phyloP scores from a whole-genome alignment of 805 yeast species.

The Wickerhamomyces canadensis region DNA sequence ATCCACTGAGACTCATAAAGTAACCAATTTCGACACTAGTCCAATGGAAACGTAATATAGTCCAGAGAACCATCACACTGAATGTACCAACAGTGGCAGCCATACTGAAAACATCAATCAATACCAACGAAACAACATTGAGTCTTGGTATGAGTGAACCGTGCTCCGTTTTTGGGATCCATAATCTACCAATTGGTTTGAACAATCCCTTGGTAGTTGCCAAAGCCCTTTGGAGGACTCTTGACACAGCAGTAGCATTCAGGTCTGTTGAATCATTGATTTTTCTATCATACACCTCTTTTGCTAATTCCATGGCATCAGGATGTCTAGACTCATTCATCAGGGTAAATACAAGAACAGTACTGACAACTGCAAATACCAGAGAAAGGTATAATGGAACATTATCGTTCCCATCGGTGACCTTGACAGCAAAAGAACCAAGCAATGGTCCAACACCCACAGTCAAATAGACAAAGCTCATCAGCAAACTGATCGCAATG shows the following conservation, averaged over 20 bases:
- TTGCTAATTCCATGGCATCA: slow-evolving; percentile 14
- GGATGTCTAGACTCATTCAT: slow-evolving; percentile 18
- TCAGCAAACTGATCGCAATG: slow-evolving; percentile 14
- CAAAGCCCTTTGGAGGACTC: too few species aligned
- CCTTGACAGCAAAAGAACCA: slow-evolving; percentile 17
- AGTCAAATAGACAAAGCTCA: slow-evolving; percentile 19
- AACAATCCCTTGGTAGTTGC: too few species aligned
- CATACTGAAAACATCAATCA: slow-evolving; percentile 19
- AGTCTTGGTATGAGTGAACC: slow-evolving; percentile 17
- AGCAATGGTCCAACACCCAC: slow-evolving; percentile 21
- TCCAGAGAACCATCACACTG: slow-evolving; percentile 14
- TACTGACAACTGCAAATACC: slow-evolving; percentile 7
- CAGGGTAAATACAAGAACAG: slow-evolving; percentile 3
- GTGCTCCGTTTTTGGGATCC: too few species aligned
- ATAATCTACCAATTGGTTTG: too few species aligned
- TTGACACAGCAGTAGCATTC: too few species aligned
- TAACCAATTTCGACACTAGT: slow-evolving; percentile 22
- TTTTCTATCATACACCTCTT: slow-evolving; percentile 4
- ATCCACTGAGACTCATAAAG: slow-evolving; percentile 20
- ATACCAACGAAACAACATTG: slow-evolving; percentile 14
- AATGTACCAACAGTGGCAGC: slow-evolving; percentile 20
- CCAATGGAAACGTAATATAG: slow-evolving; percentile 19
- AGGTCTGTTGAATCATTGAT: too few species aligned
- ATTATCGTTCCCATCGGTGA: slow-evolving; percentile 5
- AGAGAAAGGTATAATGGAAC: slow-evolving; percentile 3